Evolutionary conservation across 768 basidiomycete species (phyloP), one percentile per base, ranked within the genome.

Genomic region (Infundibulicybe gibba): DNA sequence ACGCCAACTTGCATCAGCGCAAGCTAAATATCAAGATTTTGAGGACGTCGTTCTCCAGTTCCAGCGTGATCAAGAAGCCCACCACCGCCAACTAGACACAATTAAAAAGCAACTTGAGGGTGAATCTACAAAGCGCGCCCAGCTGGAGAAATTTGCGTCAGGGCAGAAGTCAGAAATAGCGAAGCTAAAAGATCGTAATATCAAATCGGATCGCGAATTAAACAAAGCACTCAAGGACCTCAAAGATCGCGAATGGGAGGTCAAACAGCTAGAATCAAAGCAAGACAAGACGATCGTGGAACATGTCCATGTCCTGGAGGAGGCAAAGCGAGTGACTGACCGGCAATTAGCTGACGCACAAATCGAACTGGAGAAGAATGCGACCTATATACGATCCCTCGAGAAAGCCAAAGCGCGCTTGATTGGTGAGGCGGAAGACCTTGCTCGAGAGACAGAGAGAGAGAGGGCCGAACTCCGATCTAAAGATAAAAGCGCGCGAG

Each of bases 231-330:
- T 88, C n/a, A 75, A 77, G 6, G 90, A 94, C 49, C 70, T 95
- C 41, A 86, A 90, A 60, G 75, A 74, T 37, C 81, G 86, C 41
- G 90, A 97, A 55, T 87, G 85, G 80, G 90, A 94, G 47, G 79
- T 91, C 52, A 89, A 84, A 53, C 87, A 94, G 53, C 68, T 97
- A 8, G 83, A 88, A 44, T 86, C 89, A 2, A 83, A 79, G 60
- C 88, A 97, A 60, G 92, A 97, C 71, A 97, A 94, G 71, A 97
- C 90, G n/a, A 94, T 97, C 49, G 94, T 98, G 38, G 94, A 98
- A 64, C 95, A 98, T 59, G 91, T 97, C 19, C 86, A 98, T 61
- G 95, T 97, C 21, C 76, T 95, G 10, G 94, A 97, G 62, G 90
- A 94, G 61, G 95, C 95, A 13, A 98, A 97, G 65, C 84, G 84